These are phyloP conservation scores for Candida qinlingensis DNA, from an alignment of 805 yeast species.

Conservation along the genomic window DNA sequence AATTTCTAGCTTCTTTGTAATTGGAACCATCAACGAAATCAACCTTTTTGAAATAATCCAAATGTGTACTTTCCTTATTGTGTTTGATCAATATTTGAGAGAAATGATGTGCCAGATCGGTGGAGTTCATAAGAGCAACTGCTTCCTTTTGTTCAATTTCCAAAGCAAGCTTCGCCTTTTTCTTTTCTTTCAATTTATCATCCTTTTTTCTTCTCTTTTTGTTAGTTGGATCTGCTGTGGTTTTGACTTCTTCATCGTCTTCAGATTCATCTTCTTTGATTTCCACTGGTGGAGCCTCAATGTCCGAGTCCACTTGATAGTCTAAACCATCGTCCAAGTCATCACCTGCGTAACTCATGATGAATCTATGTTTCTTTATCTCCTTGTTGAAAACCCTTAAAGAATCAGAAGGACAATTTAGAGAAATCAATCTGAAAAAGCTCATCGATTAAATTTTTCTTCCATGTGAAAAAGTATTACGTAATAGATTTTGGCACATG, in stretches of 20 bases:
- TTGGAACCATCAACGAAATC: constrained; percentile 60
- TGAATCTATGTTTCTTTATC: background rate
- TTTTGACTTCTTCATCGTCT: constrained; percentile 13
- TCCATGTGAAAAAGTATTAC: background rate
- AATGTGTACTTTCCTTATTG: constrained; percentile 62
- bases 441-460: background rate
- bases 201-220: constrained; percentile 25
- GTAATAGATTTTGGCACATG: too few relatives aligned
- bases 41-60: constrained; percentile 60
- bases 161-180: constrained; percentile 59
- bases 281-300: constrained; percentile 33
- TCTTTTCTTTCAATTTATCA: constrained; percentile 55
- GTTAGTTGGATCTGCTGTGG: constrained; percentile 10
- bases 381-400: too few relatives aligned
- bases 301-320: constrained; percentile 44
- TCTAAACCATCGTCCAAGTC: constrained; percentile 77
- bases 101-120: constrained; percentile 60
- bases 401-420: background rate
- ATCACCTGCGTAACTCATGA: constrained; percentile 34
- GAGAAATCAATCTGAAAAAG: background rate
- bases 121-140: constrained; percentile 51
- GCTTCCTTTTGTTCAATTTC: constrained; percentile 53
- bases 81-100: constrained; percentile 54
- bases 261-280: constrained; percentile 28
- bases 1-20: constrained; percentile 45